Conservation (phyloP, 768 basidiomycete genomes). For the Mycena rebaudengoi region DNA sequence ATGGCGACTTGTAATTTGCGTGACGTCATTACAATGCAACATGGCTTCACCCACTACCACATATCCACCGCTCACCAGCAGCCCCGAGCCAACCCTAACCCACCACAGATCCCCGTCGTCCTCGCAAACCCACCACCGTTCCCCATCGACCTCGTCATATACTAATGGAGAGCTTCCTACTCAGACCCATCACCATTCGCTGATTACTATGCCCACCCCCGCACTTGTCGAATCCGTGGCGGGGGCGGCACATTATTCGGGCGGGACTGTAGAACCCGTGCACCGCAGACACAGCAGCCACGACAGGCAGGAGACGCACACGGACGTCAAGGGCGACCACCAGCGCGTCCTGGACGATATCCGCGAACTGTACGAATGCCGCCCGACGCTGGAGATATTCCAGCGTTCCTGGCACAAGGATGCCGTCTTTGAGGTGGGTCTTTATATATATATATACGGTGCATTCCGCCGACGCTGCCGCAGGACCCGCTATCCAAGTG, state of each 20-base stretch:
- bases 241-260: constrained; percentile 71
- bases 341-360: constrained; percentile 63
- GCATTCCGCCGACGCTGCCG: not conserved
- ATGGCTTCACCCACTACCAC: not conserved
- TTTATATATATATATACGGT: not conserved
- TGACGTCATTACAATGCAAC: not conserved
- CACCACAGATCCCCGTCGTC: constrained; percentile 32
- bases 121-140: constrained; percentile 25
- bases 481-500: constrained; percentile 62
- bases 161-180: constrained; percentile 48
- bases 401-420: constrained; percentile 61
- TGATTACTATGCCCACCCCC: constrained; percentile 57
- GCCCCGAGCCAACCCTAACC: not conserved
- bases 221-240: constrained; percentile 65
- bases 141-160: constrained; percentile 38
- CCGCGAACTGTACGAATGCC: constrained; percentile 62
- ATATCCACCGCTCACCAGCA: not conserved
- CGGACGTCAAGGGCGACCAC: constrained; percentile 51
- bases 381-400: constrained; percentile 62
- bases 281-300: constrained; percentile 50
- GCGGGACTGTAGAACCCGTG: constrained; percentile 49
- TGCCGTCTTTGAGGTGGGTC: constrained; percentile 61
- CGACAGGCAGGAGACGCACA: constrained; percentile 42
- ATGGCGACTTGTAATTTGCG: no score
- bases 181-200: constrained; percentile 54